phyloP scores from a whole-genome alignment of 2,329 filamentous ascomycete genomes.

The Paecilomyces sp. region DNA sequence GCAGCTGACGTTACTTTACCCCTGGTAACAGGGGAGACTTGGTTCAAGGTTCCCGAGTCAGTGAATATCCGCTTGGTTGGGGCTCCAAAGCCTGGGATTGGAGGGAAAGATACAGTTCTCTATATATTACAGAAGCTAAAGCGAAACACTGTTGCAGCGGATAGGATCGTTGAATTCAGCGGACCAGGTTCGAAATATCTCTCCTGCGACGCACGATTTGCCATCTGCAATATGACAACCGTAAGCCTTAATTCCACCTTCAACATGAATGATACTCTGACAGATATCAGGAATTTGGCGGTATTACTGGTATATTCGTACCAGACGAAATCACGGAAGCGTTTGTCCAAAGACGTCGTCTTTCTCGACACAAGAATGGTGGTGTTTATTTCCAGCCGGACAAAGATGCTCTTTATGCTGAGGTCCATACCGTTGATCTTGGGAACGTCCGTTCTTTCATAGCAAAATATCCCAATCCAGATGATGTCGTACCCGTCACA shows the following conservation, averaged over 20 bases:
- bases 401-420: conserved; percentile 31
- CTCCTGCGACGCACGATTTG: conserved; percentile 39
- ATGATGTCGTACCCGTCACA: conserved; percentile 37
- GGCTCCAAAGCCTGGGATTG: conserved; percentile 27
- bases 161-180: conserved; percentile 40
- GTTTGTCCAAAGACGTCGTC: conserved; percentile 28
- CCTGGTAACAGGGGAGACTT: conserved; percentile 41
- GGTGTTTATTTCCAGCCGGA: conserved; percentile 36
- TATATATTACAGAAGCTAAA: conserved; percentile 38
- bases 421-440: conserved; percentile 31
- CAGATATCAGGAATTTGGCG: conserved; percentile 32
- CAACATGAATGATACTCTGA: not conserved
- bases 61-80: conserved; percentile 35
- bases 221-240: conserved; percentile 43
- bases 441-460: conserved; percentile 30
- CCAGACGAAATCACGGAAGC: conserved; percentile 30
- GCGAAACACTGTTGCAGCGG: conserved; percentile 39
- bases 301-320: conserved; percentile 37
- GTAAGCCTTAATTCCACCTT: not conserved
- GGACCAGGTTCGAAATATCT: conserved; percentile 35
- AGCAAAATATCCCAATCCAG: conserved; percentile 36
- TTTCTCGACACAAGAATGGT: conserved; percentile 24
- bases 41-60: conserved; percentile 41
- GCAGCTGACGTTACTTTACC: conserved; percentile 40
- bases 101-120: conserved; percentile 42